These are phyloP conservation scores for Xylariaceae sp. DNA, from an alignment of 2,329 filamentous ascomycete genomes.

Conservation along the genomic window DNA sequence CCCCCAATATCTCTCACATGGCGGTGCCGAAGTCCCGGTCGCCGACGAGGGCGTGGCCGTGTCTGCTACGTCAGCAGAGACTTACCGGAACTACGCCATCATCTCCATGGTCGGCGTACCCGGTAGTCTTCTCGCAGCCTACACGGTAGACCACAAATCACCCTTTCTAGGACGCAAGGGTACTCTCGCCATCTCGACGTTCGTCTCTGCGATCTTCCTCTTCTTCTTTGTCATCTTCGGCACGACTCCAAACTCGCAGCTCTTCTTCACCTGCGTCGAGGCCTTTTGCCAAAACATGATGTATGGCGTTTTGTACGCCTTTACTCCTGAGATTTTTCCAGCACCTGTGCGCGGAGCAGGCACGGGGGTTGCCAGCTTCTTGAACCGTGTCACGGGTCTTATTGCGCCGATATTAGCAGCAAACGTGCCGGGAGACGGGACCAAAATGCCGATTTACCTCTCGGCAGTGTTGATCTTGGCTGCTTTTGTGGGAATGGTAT, in stretches of 20 bases:
- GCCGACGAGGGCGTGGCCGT: constrained; percentile 21
- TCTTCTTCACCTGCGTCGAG: constrained; percentile 63
- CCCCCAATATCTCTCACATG: constrained; percentile 74
- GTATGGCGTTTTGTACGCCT: constrained; percentile 73
- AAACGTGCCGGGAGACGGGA: constrained; percentile 53
- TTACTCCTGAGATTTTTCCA: constrained; percentile 74
- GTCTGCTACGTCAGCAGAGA: constrained; percentile 33
- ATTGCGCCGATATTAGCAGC: constrained; percentile 66
- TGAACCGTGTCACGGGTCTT: constrained; percentile 65
- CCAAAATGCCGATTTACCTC: constrained; percentile 54
- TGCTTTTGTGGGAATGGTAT: constrained; percentile 55
- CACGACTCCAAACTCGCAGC: constrained; percentile 51
- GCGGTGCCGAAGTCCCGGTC: constrained; percentile 36
- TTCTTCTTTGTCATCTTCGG: constrained; percentile 63
- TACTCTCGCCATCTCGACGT: constrained; percentile 64
- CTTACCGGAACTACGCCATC: constrained; percentile 80
- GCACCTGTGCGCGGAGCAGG: constrained; percentile 68
- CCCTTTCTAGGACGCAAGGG: constrained; percentile 64
- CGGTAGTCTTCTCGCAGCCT: constrained; percentile 70
- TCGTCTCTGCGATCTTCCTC: constrained; percentile 64
- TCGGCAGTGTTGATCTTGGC: constrained; percentile 52
- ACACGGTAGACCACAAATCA: constrained; percentile 62
- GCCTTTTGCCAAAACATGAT: constrained; percentile 73
- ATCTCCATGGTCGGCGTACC: constrained; percentile 73
- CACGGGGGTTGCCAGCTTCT: constrained; percentile 66